These are phyloP conservation scores for Schizonepeta tenuifolia DNA, from an alignment of 257 asterid genomes.

Conservation along the genomic window DNA sequence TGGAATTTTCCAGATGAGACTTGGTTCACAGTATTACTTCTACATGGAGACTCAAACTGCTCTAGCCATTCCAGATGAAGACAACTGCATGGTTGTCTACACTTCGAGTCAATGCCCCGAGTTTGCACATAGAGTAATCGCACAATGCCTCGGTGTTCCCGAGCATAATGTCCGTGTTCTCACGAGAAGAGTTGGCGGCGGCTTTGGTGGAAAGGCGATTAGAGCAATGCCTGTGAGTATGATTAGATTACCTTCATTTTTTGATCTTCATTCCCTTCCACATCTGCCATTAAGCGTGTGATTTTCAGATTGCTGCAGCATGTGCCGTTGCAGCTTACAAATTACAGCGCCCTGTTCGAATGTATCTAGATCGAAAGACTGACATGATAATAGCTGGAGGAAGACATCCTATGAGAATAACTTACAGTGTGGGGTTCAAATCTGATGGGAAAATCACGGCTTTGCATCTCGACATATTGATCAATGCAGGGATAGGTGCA, in stretches of 20 bases:
- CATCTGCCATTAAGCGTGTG: not conserved
- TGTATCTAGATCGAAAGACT: constrained; percentile 27
- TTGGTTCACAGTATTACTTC: constrained; percentile 34
- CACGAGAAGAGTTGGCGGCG: constrained; percentile 34
- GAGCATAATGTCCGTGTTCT: constrained; percentile 32
- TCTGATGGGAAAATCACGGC: constrained; percentile 34
- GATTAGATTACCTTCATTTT: not conserved
- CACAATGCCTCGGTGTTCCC: constrained; percentile 35
- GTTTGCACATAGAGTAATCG: constrained; percentile 28
- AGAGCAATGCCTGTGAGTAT: constrained; percentile 30
- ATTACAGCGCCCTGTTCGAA: constrained; percentile 32
- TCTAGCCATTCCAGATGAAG: constrained; percentile 35
- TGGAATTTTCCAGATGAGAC: constrained; percentile 23
- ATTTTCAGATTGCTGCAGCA: constrained; percentile 30
- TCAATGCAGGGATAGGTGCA: constrained; percentile 28
- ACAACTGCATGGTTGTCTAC: constrained; percentile 32
- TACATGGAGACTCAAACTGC: constrained; percentile 39
- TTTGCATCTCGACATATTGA: constrained; percentile 24
- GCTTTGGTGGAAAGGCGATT: constrained; percentile 32
- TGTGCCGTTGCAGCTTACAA: constrained; percentile 39
- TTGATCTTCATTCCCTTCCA: not conserved
- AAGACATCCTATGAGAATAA: constrained; percentile 36
- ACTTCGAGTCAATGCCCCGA: constrained; percentile 33
- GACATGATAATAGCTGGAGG: constrained; percentile 37
- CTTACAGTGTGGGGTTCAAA: constrained; percentile 31